Conservation (phyloP, 78 protist genomes). For the Guillardia theta region DNA sequence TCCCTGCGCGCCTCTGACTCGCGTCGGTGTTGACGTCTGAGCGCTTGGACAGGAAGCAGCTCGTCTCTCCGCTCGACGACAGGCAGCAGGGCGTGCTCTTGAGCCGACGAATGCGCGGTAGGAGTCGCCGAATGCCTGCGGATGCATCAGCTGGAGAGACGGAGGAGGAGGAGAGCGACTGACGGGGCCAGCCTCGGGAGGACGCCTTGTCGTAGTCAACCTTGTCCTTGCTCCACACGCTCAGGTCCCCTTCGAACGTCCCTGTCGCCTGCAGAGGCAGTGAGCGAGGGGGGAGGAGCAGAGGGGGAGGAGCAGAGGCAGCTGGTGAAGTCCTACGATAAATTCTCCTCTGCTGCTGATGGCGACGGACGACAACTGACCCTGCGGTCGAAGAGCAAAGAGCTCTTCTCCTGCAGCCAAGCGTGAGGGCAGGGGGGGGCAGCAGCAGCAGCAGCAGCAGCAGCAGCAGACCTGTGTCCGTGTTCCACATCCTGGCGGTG, state of each 20-base stretch:
- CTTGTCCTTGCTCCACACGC: not conserved
- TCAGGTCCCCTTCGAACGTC: not conserved
- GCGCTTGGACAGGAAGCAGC: not conserved
- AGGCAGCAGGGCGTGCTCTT: not conserved
- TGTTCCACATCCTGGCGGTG: not conserved
- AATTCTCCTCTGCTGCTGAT: not conserved
- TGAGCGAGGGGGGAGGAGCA: too few species aligned
- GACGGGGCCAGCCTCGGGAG: not conserved
- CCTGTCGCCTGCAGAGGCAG: constrained; percentile 3
- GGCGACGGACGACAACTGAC: not conserved
- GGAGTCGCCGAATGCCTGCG: not conserved
- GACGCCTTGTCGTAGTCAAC: not conserved
- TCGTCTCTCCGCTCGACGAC: not conserved
- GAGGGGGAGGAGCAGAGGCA: not conserved
- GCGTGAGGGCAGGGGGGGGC: not conserved
- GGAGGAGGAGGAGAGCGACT: not conserved
- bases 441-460: not conserved
- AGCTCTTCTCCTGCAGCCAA: not conserved
- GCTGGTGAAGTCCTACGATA: not conserved
- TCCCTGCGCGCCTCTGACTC: not conserved
- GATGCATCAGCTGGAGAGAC: not conserved
- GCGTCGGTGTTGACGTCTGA: not conserved
- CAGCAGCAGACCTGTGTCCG: not conserved
- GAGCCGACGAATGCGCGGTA: not conserved
- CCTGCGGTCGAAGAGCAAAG: not conserved